Evolutionary conservation across 371 early-diverging fungal genomes (phyloP).

Genomic region (Thermomucor indicae-seudaticae): DNA sequence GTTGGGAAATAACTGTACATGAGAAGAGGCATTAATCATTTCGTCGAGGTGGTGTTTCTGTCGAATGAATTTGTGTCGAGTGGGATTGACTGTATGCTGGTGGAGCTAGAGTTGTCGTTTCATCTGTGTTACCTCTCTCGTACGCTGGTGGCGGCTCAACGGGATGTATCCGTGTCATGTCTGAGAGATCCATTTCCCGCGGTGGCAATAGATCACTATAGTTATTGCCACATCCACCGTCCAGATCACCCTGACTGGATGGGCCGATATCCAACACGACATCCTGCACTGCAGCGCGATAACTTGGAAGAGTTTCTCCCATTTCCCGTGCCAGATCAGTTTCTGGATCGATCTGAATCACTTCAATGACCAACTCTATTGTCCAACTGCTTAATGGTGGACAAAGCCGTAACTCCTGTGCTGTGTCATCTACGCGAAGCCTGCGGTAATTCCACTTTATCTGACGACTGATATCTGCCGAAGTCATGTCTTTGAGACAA

Average conservation of each 20-base stretch:
- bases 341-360: slow-evolving; percentile 27
- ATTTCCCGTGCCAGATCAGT: slow-evolving; percentile 12
- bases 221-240: neutral
- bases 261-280: slow-evolving; percentile 36
- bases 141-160: neutral
- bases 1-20: no score
- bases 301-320: slow-evolving; percentile 28
- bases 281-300: slow-evolving; percentile 25
- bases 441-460: slow-evolving; percentile 34
- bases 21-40: no score
- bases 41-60: no score
- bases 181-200: neutral
- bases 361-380: slow-evolving; percentile 28
- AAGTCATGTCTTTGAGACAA: slow-evolving; percentile 28
- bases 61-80: no score
- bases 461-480: slow-evolving; percentile 21
- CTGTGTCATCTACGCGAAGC: slow-evolving; percentile 25
- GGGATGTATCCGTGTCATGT: neutral
- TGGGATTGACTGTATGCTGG: no score
- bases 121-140: no score
- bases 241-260: neutral
- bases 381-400: slow-evolving; percentile 12
- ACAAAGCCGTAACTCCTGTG: slow-evolving; percentile 12
- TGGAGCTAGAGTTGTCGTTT: no score
- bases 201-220: neutral